Percentiles rank a stretch among this genome's conserved stretches.
Conservation (phyloP, 2,329 filamentous ascomycete species). For the Dactylellina drechsleri region DNA sequence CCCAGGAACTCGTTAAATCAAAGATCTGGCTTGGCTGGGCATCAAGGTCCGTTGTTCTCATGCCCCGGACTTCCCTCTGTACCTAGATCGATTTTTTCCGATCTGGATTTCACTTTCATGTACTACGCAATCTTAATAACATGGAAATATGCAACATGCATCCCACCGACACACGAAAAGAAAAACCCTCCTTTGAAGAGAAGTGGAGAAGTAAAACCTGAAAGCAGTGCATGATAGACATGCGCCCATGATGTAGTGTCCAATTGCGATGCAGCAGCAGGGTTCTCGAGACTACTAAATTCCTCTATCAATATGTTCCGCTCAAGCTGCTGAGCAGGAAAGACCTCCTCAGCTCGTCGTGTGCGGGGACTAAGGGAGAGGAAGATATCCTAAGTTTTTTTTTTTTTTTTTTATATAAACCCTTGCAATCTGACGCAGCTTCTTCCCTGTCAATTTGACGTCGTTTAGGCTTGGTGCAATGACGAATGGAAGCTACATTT, state of each 20-base stretch:
- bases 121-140: slow-evolving; percentile 52
- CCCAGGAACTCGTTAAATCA: slow-evolving; percentile 35
- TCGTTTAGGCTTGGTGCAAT: slow-evolving; percentile 34
- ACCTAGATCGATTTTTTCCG: slow-evolving; percentile 45
- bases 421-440: slow-evolving; percentile 45
- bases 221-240: slow-evolving; percentile 28
- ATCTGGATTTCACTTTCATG: slow-evolving; percentile 44
- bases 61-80: slow-evolving; percentile 50
- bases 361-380: slow-evolving; percentile 2
- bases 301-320: slow-evolving; percentile 35
- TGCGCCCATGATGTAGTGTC: slow-evolving; percentile 16
- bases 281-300: slow-evolving; percentile 16
- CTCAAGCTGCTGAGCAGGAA: slow-evolving; percentile 21
- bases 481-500: slow-evolving; percentile 26
- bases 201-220: slow-evolving; percentile 53
- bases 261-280: no score
- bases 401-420: not conserved
- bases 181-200: slow-evolving; percentile 4
- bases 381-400: no score
- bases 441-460: slow-evolving; percentile 51
- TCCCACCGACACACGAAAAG: slow-evolving; percentile 11
- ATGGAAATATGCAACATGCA: slow-evolving; percentile 26
- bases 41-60: slow-evolving; percentile 37
- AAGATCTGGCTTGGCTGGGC: slow-evolving; percentile 51
- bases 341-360: not conserved